Conservation (phyloP, 169 alveolate genomes). For the Plasmodium adleri region DNA sequence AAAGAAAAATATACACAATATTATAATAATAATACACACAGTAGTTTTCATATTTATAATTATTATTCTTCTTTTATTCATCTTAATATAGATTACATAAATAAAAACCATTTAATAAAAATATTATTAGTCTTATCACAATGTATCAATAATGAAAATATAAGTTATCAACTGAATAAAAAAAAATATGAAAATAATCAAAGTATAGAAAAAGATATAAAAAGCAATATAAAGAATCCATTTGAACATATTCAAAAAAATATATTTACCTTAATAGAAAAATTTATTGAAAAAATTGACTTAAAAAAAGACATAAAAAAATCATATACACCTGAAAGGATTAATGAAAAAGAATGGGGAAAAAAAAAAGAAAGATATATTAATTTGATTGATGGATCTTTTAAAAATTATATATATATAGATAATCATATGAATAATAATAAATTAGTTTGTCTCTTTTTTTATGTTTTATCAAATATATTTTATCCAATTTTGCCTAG, state of each 20-base stretch:
- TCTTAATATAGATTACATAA: slow-evolving; percentile 50
- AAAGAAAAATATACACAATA: slow-evolving; percentile 21
- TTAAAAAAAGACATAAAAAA: slow-evolving; percentile 63
- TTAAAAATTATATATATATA: slow-evolving; percentile 61
- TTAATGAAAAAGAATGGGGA: slow-evolving; percentile 56
- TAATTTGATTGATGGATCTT: slow-evolving; percentile 57
- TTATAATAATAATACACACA: slow-evolving; percentile 28
- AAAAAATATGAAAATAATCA: slow-evolving; percentile 8
- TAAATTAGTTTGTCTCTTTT: slow-evolving; percentile 67
- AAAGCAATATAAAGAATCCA: background rate
- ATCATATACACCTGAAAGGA: slow-evolving; percentile 49
- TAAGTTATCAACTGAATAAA: background rate
- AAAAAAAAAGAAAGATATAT: slow-evolving; percentile 50
- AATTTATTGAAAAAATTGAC: slow-evolving; percentile 62
- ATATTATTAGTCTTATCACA: slow-evolving; percentile 58
- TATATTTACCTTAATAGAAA: slow-evolving; percentile 48
- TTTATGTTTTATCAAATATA: slow-evolving; percentile 45
- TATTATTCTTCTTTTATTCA: slow-evolving; percentile 28
- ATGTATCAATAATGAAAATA: slow-evolving; percentile 18
- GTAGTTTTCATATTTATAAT: slow-evolving; percentile 59
- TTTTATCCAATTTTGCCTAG: slow-evolving; percentile 41
- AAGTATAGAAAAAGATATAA: slow-evolving; percentile 11
- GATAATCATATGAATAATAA: slow-evolving; percentile 54
- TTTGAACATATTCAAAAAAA: slow-evolving; percentile 26
- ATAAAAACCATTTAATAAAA: slow-evolving; percentile 66